Conservation (phyloP, 1,284 basidiomycete species). For the Sporisorium reilianum region DNA sequence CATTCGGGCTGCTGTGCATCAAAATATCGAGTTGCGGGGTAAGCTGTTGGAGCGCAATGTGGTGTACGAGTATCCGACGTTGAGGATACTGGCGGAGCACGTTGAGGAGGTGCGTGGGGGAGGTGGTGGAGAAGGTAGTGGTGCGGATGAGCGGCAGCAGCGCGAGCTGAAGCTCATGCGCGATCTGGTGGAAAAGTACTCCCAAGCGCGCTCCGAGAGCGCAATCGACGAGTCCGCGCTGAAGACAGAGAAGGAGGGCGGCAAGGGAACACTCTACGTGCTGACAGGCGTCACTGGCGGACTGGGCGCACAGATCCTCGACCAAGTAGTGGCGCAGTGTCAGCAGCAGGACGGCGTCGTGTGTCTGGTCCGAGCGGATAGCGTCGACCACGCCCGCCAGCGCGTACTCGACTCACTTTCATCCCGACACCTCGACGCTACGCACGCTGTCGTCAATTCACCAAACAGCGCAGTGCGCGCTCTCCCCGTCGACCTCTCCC, state of each 20-base stretch:
- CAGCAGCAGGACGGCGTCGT: conserved; percentile 70
- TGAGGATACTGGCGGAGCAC: conserved; percentile 39
- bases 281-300: conserved; percentile 77
- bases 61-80: conserved; percentile 52
- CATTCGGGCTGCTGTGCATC: conserved; percentile 51
- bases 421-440: conserved; percentile 37
- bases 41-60: conserved; percentile 37
- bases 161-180: conserved; percentile 59
- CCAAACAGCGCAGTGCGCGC: conserved; percentile 10
- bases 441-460: conserved; percentile 46
- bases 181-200: conserved; percentile 63
- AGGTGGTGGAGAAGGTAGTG: background rate
- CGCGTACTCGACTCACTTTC: conserved; percentile 70
- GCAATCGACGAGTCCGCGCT: conserved; percentile 6
- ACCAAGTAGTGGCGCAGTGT: conserved; percentile 71
- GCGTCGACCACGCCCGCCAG: conserved; percentile 69
- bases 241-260: conserved; percentile 13
- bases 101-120: conserved; percentile 41
- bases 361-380: conserved; percentile 74
- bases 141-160: conserved; percentile 32
- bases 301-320: conserved; percentile 75
- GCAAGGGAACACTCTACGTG: conserved; percentile 37
- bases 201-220: conserved; percentile 8
- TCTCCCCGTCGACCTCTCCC: conserved; percentile 45
- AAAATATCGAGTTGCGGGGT: conserved; percentile 25